phyloP scores from a whole-genome alignment of 139 green algal species.

The Spirogloea muscicola region DNA sequence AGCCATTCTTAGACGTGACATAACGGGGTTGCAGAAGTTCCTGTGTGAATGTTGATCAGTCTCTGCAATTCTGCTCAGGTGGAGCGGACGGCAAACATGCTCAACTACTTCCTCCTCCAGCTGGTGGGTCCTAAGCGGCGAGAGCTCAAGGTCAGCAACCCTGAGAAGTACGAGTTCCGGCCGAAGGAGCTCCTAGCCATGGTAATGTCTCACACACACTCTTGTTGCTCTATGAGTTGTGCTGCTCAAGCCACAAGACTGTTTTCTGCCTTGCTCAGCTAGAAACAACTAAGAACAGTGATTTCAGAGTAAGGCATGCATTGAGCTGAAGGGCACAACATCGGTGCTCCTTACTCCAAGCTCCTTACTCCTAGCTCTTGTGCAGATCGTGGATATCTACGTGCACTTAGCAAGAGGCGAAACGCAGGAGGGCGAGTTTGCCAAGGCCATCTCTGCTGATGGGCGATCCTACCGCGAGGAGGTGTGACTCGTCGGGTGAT shows the following conservation, averaged over 20 bases:
- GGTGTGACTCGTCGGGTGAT: constrained; percentile 51
- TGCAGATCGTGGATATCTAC: constrained; percentile 70
- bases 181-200: constrained; percentile 71
- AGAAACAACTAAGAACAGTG: too few species aligned
- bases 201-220: constrained; percentile 32
- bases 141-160: constrained; percentile 73
- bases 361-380: not conserved
- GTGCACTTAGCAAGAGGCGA: constrained; percentile 72
- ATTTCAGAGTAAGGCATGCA: too few species aligned
- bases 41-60: constrained; percentile 58
- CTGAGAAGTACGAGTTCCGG: constrained; percentile 80
- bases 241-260: not conserved
- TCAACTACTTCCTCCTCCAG: constrained; percentile 96
- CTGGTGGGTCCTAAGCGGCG: constrained; percentile 74
- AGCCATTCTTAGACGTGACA: too few species aligned
- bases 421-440: constrained; percentile 56
- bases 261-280: not conserved
- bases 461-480: constrained; percentile 67
- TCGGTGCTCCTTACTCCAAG: too few species aligned
- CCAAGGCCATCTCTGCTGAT: constrained; percentile 72
- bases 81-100: constrained; percentile 74
- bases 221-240: not conserved
- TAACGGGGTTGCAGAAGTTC: too few species aligned
- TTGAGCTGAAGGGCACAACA: too few species aligned
- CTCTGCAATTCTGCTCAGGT: constrained; percentile 48